A percentile compares a stretch with the other conserved stretches of the same genome.
phyloP scores from a whole-genome alignment of 106 monocot species.

The Apostasia shenzhenica region DNA sequence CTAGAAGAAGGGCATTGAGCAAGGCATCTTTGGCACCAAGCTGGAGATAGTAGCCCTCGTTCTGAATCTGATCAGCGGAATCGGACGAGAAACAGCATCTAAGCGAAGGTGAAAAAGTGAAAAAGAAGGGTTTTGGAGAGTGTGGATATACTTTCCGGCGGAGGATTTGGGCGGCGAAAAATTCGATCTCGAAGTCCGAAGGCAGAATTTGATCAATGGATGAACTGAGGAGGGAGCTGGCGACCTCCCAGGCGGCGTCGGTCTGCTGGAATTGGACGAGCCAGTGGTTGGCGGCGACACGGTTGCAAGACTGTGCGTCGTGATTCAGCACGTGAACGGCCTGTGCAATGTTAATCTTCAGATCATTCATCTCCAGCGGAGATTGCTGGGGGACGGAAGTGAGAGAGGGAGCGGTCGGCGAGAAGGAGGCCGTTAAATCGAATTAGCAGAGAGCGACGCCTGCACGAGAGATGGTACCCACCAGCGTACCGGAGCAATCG shows the following conservation, averaged over 20 bases:
- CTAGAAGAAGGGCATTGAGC: constrained; percentile 65
- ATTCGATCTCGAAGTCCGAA: constrained; percentile 63
- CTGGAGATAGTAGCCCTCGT: constrained; percentile 52
- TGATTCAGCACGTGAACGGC: constrained; percentile 93
- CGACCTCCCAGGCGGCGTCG: constrained; percentile 77
- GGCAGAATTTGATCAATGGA: constrained; percentile 7
- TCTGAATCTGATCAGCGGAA: constrained; percentile 48
- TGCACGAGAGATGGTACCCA: not conserved
- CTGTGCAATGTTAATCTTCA: constrained; percentile 54
- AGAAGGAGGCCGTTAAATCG: too few species aligned
- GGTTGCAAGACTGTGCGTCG: constrained; percentile 63
- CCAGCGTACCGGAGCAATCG: not conserved
- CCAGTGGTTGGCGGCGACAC: constrained; percentile 94
- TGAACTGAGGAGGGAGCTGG: constrained; percentile 66
- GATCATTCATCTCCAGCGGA: constrained; percentile 28
- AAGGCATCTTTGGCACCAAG: constrained; percentile 50
- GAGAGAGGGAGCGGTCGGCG: not conserved
- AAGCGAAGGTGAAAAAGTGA: not conserved
- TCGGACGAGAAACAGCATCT: not conserved
- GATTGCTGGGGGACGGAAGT: not conserved
- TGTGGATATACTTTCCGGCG: constrained; percentile 48
- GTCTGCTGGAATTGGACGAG: constrained; percentile 85
- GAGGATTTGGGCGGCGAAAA: constrained; percentile 97
- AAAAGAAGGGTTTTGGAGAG: not conserved
- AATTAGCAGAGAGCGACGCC: not conserved